A percentile compares a stretch with the other conserved stretches of the same genome.
Evolutionary conservation across 139 green algal species (phyloP).

Genomic region (Coelastrella sp.): DNA sequence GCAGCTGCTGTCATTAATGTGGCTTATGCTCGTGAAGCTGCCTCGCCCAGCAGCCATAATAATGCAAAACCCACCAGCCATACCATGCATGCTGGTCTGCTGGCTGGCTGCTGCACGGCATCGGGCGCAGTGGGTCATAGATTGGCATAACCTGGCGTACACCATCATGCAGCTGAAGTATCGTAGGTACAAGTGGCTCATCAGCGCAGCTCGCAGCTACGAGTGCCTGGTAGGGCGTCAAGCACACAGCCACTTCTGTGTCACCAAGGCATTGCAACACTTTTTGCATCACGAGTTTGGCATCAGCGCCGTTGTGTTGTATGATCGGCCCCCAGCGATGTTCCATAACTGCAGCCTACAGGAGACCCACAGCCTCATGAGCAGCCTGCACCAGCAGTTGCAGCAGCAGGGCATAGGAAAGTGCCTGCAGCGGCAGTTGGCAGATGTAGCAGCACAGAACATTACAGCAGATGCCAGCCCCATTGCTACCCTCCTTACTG

Average conservation of each 20-base stretch:
- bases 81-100: constrained; percentile 88
- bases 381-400: constrained; percentile 28
- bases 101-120: constrained; percentile 73
- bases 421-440: constrained; percentile 25
- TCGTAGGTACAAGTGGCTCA: constrained; percentile 49
- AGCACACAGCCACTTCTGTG: constrained; percentile 80
- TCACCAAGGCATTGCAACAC: constrained; percentile 88
- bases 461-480: neutral
- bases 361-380: constrained; percentile 52
- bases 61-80: constrained; percentile 91
- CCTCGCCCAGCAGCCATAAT: constrained; percentile 72
- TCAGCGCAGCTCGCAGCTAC: constrained; percentile 66
- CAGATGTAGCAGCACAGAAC: constrained; percentile 34
- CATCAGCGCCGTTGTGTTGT: constrained; percentile 84
- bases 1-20: constrained; percentile 74
- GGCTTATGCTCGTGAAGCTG: constrained; percentile 66
- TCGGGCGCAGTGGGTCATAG: constrained; percentile 79
- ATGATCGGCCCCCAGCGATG: constrained; percentile 85
- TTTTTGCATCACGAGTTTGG: constrained; percentile 72
- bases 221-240: constrained; percentile 72
- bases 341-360: constrained; percentile 70
- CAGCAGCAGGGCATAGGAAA: neutral
- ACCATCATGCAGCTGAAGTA: constrained; percentile 88
- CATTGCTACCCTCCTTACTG: neutral
- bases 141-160: constrained; percentile 98